A percentile compares a stretch with the other conserved stretches of the same genome.
Evolutionary conservation across 495 filamentous ascomycete genomes (phyloP).

Genomic region (Tuber indicum): DNA sequence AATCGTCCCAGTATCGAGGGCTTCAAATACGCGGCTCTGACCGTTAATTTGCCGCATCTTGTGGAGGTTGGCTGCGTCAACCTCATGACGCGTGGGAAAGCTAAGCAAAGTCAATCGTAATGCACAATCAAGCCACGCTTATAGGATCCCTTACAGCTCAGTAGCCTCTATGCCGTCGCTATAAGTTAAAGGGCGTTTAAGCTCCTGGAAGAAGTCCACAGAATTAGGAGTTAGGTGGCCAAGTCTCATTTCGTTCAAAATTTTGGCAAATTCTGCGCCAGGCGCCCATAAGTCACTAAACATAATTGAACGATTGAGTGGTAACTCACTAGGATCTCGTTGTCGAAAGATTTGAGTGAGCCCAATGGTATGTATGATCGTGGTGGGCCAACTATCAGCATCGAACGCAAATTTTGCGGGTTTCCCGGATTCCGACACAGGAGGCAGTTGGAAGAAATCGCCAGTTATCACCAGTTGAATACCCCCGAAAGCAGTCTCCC

Average conservation of each 20-base stretch:
- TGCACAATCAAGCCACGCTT: conserved; percentile 14
- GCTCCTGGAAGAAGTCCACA: conserved; percentile 60
- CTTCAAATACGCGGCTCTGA: conserved; percentile 58
- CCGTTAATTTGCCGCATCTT: conserved; percentile 68
- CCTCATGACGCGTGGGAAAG: conserved; percentile 84
- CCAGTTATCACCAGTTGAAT: conserved; percentile 95
- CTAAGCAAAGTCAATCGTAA: conserved; percentile 44
- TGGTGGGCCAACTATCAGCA: conserved; percentile 81
- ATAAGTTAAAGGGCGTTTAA: conserved; percentile 63
- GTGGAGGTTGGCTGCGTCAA: conserved; percentile 72
- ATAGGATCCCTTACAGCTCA: conserved; percentile 58
- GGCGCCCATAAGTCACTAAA: conserved; percentile 31
- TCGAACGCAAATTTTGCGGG: conserved; percentile 85
- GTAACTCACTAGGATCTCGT: conserved; percentile 65
- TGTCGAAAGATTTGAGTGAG: conserved; percentile 95
- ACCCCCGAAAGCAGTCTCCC: conserved; percentile 85
- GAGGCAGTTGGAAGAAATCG: conserved; percentile 95
- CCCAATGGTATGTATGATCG: conserved; percentile 91
- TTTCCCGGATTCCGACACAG: conserved; percentile 72
- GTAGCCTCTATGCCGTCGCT: conserved; percentile 78
- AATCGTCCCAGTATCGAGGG: conserved; percentile 68
- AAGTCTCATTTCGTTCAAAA: conserved; percentile 96
- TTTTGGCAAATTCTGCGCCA: conserved; percentile 69
- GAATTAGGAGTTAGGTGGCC: conserved; percentile 68
- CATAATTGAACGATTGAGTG: conserved; percentile 11